Evolutionary conservation across 202 grass and related monocot genomes (phyloP), one percentile per base, ranked within the genome.

Genomic region (Sporobolus alterniflorus): DNA sequence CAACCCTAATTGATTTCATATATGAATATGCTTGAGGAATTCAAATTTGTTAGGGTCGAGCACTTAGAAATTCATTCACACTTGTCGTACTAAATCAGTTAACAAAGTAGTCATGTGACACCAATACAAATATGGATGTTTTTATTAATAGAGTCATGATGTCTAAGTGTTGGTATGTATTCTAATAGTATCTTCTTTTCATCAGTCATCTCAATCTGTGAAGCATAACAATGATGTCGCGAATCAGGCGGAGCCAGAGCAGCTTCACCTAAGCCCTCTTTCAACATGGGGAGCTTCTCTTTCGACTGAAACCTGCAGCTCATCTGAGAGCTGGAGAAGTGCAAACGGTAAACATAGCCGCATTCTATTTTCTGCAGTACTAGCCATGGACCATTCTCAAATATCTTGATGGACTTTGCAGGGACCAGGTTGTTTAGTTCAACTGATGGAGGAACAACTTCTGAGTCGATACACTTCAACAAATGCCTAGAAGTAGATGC

Each of bases 281-380:
- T 91, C 89, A 16, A 84, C 83, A 71, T 80, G 92, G 56, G 89
- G 94, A 73, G 90, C 59, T 60, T 82, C 92, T 82, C 41, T 91
- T 95, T 93, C 92, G 41, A 91, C 79, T 8, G 92, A 92, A 86
- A 96, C 91, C 69, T 94, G 83, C 74, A 95, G 85, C 79, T 99
- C 89, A 64, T 88, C 88, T 71, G 93, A 92, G 85, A 99, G 83
- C 81, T 92, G 74, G 69, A 91, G 86, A 83, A 96, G 86, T 67
- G 76, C 71, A 69, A 93, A 96, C 68, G 89, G 93, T 99, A 88
- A 80, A 51, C 52, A 54, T 14, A 75, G 36, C 32, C 69, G 15
- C 42, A 83, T 81, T 61, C 39, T 85, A 13, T 76, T 80, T 85
- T 14, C 55, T 21, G 36, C 57, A 13, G 10, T 54, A 49, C 18